Evolutionary conservation across 148 eudicot genomes (phyloP).

Genomic region (Rhododendron ovatum): DNA sequence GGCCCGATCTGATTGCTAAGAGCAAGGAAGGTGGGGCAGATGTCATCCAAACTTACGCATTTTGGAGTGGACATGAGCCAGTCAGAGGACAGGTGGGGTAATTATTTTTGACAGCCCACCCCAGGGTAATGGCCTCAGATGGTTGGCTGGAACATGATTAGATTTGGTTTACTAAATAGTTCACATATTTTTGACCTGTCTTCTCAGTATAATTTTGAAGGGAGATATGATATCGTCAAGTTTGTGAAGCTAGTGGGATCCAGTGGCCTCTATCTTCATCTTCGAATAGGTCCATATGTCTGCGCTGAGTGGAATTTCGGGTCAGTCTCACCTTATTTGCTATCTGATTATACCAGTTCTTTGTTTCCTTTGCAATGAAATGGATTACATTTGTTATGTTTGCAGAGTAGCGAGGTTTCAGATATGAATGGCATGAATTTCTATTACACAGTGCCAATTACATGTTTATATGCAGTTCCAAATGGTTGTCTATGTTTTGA

Average conservation of each 20-base stretch:
- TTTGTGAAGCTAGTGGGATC: slow-evolving; percentile 73
- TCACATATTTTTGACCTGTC: slow-evolving; percentile 21
- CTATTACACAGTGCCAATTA: neutral
- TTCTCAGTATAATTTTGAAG: slow-evolving; percentile 79
- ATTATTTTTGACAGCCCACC: neutral
- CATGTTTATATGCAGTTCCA: neutral
- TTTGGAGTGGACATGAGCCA: slow-evolving; percentile 97
- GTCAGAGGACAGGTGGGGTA: slow-evolving; percentile 63
- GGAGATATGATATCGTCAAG: slow-evolving; percentile 78
- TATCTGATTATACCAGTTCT: neutral
- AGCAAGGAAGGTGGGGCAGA: slow-evolving; percentile 92
- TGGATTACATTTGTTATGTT: neutral
- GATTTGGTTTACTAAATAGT: slow-evolving; percentile 8
- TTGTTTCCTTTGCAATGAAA: neutral
- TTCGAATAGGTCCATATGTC: slow-evolving; percentile 85
- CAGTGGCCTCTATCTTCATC: slow-evolving; percentile 70
- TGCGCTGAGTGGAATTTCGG: slow-evolving; percentile 97
- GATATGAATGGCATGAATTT: neutral
- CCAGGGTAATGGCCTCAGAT: neutral
- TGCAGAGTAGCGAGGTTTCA: neutral
- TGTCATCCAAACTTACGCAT: slow-evolving; percentile 79
- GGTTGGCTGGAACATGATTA: slow-evolving; percentile 2
- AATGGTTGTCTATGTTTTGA: neutral
- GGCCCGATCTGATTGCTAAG: slow-evolving; percentile 87
- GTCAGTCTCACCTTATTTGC: slow-evolving; percentile 33